phyloP scores from a whole-genome alignment of 73 alveolate species.

The Tetrahymena elliotti region DNA sequence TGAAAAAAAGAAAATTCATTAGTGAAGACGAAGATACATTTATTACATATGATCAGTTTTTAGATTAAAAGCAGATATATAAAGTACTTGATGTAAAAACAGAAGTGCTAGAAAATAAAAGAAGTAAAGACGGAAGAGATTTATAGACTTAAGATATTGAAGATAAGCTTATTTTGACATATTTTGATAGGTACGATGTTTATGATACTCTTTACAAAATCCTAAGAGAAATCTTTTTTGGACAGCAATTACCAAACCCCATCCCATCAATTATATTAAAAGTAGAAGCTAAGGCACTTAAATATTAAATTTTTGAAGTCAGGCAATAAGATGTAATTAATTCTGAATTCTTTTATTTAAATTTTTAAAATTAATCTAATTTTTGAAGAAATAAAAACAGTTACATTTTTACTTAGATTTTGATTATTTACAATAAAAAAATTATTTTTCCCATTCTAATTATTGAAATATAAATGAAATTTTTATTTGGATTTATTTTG shows the following conservation, averaged over 20 bases:
- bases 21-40: slow-evolving; percentile 1
- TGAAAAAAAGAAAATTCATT: slow-evolving; percentile 16
- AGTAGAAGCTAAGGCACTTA: slow-evolving; percentile 34
- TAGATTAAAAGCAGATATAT: neutral
- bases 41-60: slow-evolving; percentile 28
- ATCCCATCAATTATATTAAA: slow-evolving; percentile 19
- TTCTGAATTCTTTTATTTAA: neutral
- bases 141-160: slow-evolving; percentile 16
- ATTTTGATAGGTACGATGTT: slow-evolving; percentile 23
- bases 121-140: neutral
- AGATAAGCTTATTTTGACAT: slow-evolving; percentile 12
- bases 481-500: no score
- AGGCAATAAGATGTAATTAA: slow-evolving; percentile 8
- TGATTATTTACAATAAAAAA: no score
- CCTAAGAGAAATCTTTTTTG: slow-evolving; percentile 35
- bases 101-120: slow-evolving; percentile 11
- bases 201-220: slow-evolving; percentile 24
- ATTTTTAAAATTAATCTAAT: no score
- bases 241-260: slow-evolving; percentile 30
- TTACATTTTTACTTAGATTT: no score
- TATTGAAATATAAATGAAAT: no score
- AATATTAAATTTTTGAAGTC: slow-evolving; percentile 31
- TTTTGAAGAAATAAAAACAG: no score
- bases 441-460: no score
- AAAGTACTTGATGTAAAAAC: slow-evolving; percentile 26